Evolutionary conservation across 495 filamentous ascomycete species (phyloP).

Genomic region (Penicillium atrosanguineum): DNA sequence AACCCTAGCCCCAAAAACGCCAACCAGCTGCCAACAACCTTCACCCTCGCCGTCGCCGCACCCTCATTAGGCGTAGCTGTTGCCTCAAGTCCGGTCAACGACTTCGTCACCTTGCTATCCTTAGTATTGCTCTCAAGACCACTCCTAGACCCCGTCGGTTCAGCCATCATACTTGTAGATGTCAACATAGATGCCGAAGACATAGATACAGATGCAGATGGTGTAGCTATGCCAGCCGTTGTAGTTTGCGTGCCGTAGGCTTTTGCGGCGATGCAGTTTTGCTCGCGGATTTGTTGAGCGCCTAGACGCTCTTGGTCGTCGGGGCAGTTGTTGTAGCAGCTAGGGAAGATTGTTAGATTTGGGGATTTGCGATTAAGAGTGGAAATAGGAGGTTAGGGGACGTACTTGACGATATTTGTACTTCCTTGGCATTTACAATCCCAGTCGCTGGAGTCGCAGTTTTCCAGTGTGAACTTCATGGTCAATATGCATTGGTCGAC

Average conservation of each 20-base stretch:
- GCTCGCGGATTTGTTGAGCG: conserved; percentile 14
- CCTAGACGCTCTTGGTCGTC: conserved; percentile 9
- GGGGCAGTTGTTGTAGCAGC: conserved; percentile 25
- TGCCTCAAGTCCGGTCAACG: conserved; percentile 4
- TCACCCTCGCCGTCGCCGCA: conserved; percentile 7
- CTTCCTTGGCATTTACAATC: conserved; percentile 5
- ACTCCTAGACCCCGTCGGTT: neutral
- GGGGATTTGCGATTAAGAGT: neutral
- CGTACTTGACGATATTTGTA: conserved; percentile 3
- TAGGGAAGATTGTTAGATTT: neutral
- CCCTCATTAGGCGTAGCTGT: conserved; percentile 13
- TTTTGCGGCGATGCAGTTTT: conserved; percentile 22
- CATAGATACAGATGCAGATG: neutral
- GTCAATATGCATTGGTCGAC: conserved; percentile 2
- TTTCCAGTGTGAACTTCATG: conserved; percentile 9
- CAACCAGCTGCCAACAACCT: conserved; percentile 15
- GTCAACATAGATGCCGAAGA: neutral
- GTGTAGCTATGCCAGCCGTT: neutral
- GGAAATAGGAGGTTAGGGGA: neutral
- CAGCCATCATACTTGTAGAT: neutral
- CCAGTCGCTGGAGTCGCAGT: conserved; percentile 3
- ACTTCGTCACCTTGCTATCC: conserved; percentile 5
- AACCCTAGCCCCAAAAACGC: conserved; percentile 22
- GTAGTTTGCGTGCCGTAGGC: conserved; percentile 16
- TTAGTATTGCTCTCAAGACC: neutral